Percentiles rank a stretch among this genome's conserved stretches.
Evolutionary conservation across 1,284 basidiomycete species (phyloP).

Genomic region (Ceratobasidium theobromae): DNA sequence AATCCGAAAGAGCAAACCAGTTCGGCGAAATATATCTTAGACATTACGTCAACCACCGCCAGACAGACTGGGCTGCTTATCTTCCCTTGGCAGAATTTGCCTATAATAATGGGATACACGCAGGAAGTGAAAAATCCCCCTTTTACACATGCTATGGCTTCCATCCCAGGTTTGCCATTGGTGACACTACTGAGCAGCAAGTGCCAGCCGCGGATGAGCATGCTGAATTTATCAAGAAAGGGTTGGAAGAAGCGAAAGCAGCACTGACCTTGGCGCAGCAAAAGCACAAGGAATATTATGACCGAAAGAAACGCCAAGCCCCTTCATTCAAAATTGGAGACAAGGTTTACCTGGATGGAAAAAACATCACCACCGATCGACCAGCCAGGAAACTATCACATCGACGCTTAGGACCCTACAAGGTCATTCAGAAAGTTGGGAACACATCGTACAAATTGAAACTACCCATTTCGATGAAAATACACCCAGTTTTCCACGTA

Average conservation of each 20-base stretch:
- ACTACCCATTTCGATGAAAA: background rate
- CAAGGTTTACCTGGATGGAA: slow-evolving; percentile 36
- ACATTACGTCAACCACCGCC: slow-evolving; percentile 31
- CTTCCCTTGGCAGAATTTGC: slow-evolving; percentile 37
- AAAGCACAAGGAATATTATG: background rate
- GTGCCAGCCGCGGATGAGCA: background rate
- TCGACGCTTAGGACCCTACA: slow-evolving; percentile 38
- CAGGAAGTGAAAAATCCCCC: slow-evolving; percentile 36
- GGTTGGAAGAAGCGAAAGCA: background rate
- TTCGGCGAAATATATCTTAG: slow-evolving; percentile 38
- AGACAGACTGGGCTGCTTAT: slow-evolving; percentile 36
- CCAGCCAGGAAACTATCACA: slow-evolving; percentile 39
- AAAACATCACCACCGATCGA: slow-evolving; percentile 37
- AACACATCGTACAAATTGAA: slow-evolving; percentile 35
- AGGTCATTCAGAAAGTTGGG: slow-evolving; percentile 33
- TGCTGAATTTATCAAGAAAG: background rate
- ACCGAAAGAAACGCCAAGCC: background rate
- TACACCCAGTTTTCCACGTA: background rate
- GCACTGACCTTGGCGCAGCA: background rate
- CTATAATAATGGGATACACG: slow-evolving; percentile 31
- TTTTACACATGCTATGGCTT: slow-evolving; percentile 34
- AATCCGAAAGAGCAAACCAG: slow-evolving; percentile 43
- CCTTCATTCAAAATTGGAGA: background rate
- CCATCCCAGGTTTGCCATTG: background rate
- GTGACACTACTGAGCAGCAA: too few species aligned